A percentile compares a stretch with the other conserved stretches of the same genome.
Conservation (phyloP, 2,329 filamentous ascomycete genomes). For the Aureobasidium sp. region DNA sequence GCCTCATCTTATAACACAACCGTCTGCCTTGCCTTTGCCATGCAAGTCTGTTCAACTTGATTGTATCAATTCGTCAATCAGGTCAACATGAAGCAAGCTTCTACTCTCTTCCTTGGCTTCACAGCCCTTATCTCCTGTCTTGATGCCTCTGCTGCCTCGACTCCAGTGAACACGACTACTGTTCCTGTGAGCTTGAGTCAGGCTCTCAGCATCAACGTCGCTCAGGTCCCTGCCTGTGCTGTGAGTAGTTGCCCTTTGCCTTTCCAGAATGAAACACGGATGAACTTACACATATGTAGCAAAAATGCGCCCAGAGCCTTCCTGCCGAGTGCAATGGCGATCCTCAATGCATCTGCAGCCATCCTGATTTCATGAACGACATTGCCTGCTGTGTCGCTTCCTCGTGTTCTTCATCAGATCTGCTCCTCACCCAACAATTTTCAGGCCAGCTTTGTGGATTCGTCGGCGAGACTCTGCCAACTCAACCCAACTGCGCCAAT, state of each 20-base stretch:
- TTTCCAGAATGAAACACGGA: not conserved
- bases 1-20: not conserved
- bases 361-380: conserved; percentile 2
- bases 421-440: not conserved
- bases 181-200: conserved; percentile 5
- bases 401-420: not conserved
- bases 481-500: not conserved
- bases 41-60: not conserved
- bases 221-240: not conserved
- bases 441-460: conserved; percentile 1
- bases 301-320: not conserved
- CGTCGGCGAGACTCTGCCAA: conserved; percentile 1
- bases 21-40: not conserved
- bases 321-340: not conserved
- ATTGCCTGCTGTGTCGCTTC: conserved; percentile 6
- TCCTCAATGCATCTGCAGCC: conserved; percentile 1
- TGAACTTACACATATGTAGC: not conserved
- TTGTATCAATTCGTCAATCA: not conserved
- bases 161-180: not conserved
- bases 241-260: not conserved
- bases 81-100: not conserved
- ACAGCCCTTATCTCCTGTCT: not conserved
- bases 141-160: not conserved
- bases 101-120: not conserved
- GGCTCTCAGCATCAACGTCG: not conserved